These are phyloP conservation scores for Aspergillus sp. DNA, from an alignment of 2,329 filamentous ascomycete species.

Conservation along the genomic window DNA sequence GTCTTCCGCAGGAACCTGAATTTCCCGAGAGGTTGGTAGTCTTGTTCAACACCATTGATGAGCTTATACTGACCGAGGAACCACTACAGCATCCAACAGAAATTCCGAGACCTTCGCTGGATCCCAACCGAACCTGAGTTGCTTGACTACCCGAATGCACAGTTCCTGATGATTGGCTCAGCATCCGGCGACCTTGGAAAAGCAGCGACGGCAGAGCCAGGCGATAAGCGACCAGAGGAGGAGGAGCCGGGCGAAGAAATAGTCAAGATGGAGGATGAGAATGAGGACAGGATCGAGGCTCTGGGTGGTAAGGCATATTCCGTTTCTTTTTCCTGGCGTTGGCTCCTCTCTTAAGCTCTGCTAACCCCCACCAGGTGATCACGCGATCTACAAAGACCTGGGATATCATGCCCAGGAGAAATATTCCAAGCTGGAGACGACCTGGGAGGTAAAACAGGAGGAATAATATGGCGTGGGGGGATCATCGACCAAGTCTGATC, in stretches of 20 bases:
- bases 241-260: slow-evolving; percentile 69
- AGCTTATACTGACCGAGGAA: neutral
- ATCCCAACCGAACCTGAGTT: slow-evolving; percentile 70
- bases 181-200: slow-evolving; percentile 35
- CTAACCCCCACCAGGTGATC: slow-evolving; percentile 47
- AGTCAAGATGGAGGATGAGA: slow-evolving; percentile 73
- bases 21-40: slow-evolving; percentile 67
- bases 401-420: slow-evolving; percentile 62
- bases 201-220: slow-evolving; percentile 33
- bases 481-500: neutral
- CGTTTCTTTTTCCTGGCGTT: neutral
- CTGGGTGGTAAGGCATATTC: slow-evolving; percentile 48
- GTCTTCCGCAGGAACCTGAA: slow-evolving; percentile 64
- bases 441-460: slow-evolving; percentile 48
- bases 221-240: slow-evolving; percentile 54
- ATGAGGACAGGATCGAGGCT: slow-evolving; percentile 65
- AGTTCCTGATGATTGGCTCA: slow-evolving; percentile 75
- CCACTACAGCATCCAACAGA: slow-evolving; percentile 60
- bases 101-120: slow-evolving; percentile 75
- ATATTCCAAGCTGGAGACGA: slow-evolving; percentile 63
- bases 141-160: slow-evolving; percentile 71
- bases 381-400: slow-evolving; percentile 61
- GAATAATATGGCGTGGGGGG: neutral
- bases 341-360: neutral
- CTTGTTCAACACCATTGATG: neutral